Evolutionary conservation across 805 yeast species (phyloP).

Genomic region (Pichia nanzhaoensis): DNA sequence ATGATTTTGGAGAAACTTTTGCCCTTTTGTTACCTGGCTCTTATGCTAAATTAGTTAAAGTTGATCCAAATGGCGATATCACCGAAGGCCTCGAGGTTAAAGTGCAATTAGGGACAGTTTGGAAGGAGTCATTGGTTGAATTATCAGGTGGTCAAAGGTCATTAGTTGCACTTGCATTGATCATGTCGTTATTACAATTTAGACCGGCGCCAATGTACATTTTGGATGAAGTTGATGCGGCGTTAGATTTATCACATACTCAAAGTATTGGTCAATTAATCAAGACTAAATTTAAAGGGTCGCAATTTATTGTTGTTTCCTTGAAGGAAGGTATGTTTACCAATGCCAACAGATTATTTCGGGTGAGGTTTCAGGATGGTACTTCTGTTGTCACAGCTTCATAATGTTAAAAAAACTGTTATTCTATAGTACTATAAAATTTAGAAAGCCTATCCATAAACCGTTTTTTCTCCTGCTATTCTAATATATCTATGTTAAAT

Average conservation of each 20-base stretch:
- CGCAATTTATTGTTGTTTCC: conserved; percentile 94
- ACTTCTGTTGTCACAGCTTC: conserved; percentile 82
- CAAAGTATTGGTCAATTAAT: conserved; percentile 96
- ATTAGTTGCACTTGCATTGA: conserved; percentile 83
- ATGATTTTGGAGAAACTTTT: conserved; percentile 86
- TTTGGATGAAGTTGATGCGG: conserved; percentile 97
- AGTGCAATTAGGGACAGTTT: conserved; percentile 82
- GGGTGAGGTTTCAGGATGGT: conserved; percentile 94
- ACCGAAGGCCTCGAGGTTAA: conserved; percentile 87
- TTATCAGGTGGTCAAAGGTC: conserved; percentile 97
- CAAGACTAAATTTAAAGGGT: conserved; percentile 89
- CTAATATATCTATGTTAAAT: background rate
- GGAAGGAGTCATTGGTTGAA: conserved; percentile 95
- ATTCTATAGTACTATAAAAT: background rate
- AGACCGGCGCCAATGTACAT: conserved; percentile 99
- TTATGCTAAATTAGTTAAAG: conserved; percentile 80
- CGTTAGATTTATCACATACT: conserved; percentile 92
- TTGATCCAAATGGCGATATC: conserved; percentile 64
- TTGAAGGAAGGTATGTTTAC: conserved; percentile 98
- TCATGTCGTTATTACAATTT: conserved; percentile 85
- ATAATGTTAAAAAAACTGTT: conserved; percentile 23
- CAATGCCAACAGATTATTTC: conserved; percentile 89
- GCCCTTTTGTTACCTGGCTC: conserved; percentile 84
- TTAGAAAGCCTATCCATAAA: background rate
- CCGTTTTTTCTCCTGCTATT: background rate